Evolutionary conservation across 139 green algal species (phyloP), one percentile per base, ranked within the genome.

Genomic region (Chlorella vulgaris): DNA sequence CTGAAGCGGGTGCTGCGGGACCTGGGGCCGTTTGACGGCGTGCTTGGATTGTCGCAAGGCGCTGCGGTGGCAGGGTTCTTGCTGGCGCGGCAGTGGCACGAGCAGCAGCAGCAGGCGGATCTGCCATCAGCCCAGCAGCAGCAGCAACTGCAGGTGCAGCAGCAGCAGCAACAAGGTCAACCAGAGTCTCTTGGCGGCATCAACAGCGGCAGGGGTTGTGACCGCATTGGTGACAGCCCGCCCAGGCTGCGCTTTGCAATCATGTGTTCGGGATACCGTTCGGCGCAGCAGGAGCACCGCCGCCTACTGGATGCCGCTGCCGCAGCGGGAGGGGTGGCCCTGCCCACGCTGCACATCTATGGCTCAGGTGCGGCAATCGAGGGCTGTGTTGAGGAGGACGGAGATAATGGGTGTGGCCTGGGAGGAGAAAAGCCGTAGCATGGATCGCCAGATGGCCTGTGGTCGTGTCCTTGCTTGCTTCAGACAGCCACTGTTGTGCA

Each of bases 31-130:
- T 94, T 95, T 74, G 92, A 98, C 62, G 94, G 94, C 19, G 81
- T 98, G 7, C 74, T 97, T 42, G 94, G 94, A 2, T 97, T 98
- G 66, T 96, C 90, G 4, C 94, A 97, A 83, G 93, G 76, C 21
- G 86, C 87, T 0, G 80, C 81, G 2, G 82, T 93, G 19, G 87
- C 84, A 1, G 89, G 88, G 0, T 55, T 78, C 15, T 76, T 94
- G 40, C 78, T 50, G 36, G 84, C 87, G 53, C 53, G 43, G 51
- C 65, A 71, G 65, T 71, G 35, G 62, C 36, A 58, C 63, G 74
- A 87, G 80, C 85, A 90, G 82, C 67, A 53, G 50, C 50, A 68
- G 50, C 50, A 33, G 47, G n/a, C n/a, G n/a, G n/a, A n/a, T n/a
- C n/a, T n/a, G n/a, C n/a, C n/a, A n/a, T n/a, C n/a, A n/a, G n/a